Percentiles rank a stretch among this genome's conserved stretches.
Evolutionary conservation across 345 rosid genomes (phyloP).

Genomic region (Salix viminalis): DNA sequence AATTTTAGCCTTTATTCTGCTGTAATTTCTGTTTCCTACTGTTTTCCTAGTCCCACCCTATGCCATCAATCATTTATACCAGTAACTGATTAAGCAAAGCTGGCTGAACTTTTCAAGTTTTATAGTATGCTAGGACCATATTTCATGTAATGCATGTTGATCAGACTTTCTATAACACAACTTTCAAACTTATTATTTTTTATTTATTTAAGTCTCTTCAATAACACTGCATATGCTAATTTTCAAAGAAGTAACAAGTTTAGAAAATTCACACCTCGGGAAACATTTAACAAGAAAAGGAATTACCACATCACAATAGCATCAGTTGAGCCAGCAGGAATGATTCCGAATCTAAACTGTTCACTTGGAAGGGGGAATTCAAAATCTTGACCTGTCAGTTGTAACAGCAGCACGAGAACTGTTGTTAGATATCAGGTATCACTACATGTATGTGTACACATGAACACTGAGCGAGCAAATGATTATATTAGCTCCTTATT

Average conservation of each 20-base stretch:
- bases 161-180: not conserved
- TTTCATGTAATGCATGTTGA: too few species aligned
- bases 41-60: too few species aligned
- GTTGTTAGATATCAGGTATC: slow-evolving; percentile 3
- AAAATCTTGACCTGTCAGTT: slow-evolving; percentile 39
- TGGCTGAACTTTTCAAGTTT: too few species aligned
- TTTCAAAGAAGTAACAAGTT: too few species aligned
- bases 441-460: not conserved
- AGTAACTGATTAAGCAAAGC: too few species aligned
- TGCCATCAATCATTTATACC: too few species aligned
- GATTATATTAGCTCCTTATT: not conserved
- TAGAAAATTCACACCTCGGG: not conserved
- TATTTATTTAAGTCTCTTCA: not conserved
- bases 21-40: too few species aligned
- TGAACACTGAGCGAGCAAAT: not conserved
- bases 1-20: too few species aligned
- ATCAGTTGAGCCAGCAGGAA: slow-evolving; percentile 93
- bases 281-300: slow-evolving; percentile 5
- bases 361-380: slow-evolving; percentile 41
- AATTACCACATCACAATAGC: slow-evolving; percentile 79
- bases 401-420: slow-evolving; percentile 18
- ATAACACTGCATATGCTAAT: not conserved
- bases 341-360: slow-evolving; percentile 69
- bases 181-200: not conserved
- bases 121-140: too few species aligned